Evolutionary conservation across 352 stramenopile species (phyloP).

Genomic region (Pythium monospermum): DNA sequence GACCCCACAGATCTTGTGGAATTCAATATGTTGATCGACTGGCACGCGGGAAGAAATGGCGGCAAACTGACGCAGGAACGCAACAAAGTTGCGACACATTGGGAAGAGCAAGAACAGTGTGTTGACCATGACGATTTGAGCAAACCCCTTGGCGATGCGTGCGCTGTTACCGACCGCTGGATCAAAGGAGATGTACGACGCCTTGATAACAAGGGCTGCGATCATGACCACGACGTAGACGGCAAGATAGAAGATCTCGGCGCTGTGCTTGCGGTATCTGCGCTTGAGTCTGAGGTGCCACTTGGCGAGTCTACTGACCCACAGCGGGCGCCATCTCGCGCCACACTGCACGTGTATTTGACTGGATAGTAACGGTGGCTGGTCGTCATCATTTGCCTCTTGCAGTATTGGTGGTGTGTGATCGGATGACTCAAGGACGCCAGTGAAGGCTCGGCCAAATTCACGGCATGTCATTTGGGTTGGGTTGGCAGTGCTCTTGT

Average conservation of each 20-base stretch:
- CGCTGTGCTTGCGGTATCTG: no score
- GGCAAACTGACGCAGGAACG: slow-evolving; percentile 60
- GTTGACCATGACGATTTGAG: slow-evolving; percentile 78
- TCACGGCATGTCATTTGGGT: slow-evolving; percentile 52
- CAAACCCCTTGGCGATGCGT: slow-evolving; percentile 61
- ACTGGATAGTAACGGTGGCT: no score
- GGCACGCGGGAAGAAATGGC: slow-evolving; percentile 71
- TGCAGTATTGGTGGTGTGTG: no score
- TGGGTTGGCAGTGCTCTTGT: slow-evolving; percentile 22
- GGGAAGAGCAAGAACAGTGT: slow-evolving; percentile 67
- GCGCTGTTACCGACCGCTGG: slow-evolving; percentile 70
- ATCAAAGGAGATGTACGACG: slow-evolving; percentile 65
- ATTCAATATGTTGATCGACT: slow-evolving; percentile 76
- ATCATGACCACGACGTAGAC: slow-evolving; percentile 70
- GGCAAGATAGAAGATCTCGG: slow-evolving; percentile 79
- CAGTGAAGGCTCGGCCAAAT: slow-evolving; percentile 43
- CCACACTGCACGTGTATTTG: no score
- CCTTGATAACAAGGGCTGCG: slow-evolving; percentile 69
- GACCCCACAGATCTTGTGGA: slow-evolving; percentile 73
- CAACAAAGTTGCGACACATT: slow-evolving; percentile 74
- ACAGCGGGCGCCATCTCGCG: no score
- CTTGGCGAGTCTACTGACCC: no score
- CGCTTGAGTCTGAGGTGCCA: no score
- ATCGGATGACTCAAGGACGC: slow-evolving; percentile 11
- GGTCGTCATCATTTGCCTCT: no score